A percentile compares a stretch with the other conserved stretches of the same genome.
Conservation (phyloP, 2,329 filamentous ascomycete genomes). For the Colletotrichum sp. region DNA sequence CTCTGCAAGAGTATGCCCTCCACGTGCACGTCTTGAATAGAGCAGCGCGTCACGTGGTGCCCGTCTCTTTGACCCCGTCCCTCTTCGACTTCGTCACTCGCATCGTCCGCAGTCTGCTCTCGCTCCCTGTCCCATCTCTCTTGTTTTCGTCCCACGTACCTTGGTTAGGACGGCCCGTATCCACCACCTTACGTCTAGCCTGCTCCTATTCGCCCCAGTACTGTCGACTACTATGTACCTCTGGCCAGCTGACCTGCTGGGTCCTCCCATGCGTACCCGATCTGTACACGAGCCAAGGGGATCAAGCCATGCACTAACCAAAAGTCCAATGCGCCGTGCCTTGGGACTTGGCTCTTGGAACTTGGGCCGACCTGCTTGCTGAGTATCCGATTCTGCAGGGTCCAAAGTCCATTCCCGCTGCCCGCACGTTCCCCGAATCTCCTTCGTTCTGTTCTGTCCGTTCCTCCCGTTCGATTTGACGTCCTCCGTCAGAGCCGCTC, state of each 20-base stretch:
- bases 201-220: background rate
- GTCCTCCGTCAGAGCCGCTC: background rate
- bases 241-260: constrained; percentile 11
- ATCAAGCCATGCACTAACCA: constrained; percentile 1
- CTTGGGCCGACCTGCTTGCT: constrained; percentile 4
- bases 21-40: background rate
- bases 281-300: constrained; percentile 8
- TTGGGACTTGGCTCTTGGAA: background rate
- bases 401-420: constrained; percentile 11
- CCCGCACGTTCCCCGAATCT: background rate
- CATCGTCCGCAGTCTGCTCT: background rate
- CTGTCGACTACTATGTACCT: constrained; percentile 4
- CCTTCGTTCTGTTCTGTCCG: background rate
- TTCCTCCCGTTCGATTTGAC: background rate
- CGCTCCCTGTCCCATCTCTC: background rate
- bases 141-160: constrained; percentile 2
- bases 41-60: background rate
- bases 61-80: background rate
- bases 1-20: background rate
- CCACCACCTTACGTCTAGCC: background rate
- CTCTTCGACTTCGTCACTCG: background rate
- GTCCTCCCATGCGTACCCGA: constrained; percentile 1
- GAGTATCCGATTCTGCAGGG: constrained; percentile 22
- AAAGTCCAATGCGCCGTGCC: background rate
- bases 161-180: constrained; percentile 5